Evolutionary conservation across 73 alveolate genomes (phyloP), one percentile per base, ranked within the genome.

Genomic region (Diophrys appendiculata): DNA sequence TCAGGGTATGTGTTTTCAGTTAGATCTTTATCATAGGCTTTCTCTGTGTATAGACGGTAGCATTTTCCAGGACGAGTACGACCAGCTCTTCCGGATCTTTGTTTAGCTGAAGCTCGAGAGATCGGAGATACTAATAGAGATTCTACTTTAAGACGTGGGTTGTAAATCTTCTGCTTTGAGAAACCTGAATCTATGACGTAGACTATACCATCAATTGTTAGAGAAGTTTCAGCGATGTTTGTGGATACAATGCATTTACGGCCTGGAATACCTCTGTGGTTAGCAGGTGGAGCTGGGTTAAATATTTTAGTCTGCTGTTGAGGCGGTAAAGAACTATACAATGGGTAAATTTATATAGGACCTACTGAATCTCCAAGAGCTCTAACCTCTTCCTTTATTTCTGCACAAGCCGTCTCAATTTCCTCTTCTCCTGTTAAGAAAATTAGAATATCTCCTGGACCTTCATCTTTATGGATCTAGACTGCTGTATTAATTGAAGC

Each of bases 11-110:
- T 95, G 33, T 98, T 94, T 70, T 95, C 99, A 68, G 87, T 88
- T 82, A 98, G 88, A 77, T 96, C 99, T 33, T 92, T 89, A 54
- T 96, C 88, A 88, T 88, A 98, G 5, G 98, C 94, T 83, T 92
- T 94, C 81, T 95, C 93, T 29, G 99, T 97, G 80, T 98, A 98
- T 35, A 98, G 97, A 77, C 99, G 79, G 80, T 81, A 98, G 86
- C 99, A 98, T 88, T 98, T 98, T 56, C 99, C 99, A 18, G 99
- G 99, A 72, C 97, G 88, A 24, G 99, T 98, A 81, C 99, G 86
- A 27, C 99, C 99, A 3, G 99, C 99, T 78, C 99, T 91, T 33
- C 99, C 99, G n/a, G 99, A 98, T 88, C 99, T 88, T 85, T 98
- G 96, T 82, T 96, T 96, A 0, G 99, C 99, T 75, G 96, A 89